A percentile compares a stretch with the other conserved stretches of the same genome.
Conservation (phyloP, 2,329 filamentous ascomycete species). For the Trichoderma gracile region DNA sequence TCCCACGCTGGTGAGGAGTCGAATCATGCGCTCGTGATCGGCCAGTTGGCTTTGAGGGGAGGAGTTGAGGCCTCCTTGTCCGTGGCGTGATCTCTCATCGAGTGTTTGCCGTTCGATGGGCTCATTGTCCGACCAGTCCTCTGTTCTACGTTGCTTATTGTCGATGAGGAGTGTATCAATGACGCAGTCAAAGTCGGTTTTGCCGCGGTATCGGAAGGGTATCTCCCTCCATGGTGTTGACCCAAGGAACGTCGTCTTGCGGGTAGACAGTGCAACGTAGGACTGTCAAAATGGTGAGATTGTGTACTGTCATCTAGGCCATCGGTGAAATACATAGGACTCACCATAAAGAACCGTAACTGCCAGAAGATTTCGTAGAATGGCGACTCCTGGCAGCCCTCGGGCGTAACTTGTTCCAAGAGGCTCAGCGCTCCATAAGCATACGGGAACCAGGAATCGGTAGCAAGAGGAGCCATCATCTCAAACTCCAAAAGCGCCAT, state of each 20-base stretch:
- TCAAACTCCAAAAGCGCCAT: conserved; percentile 22
- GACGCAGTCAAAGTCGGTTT: conserved; percentile 22
- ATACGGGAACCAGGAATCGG: conserved; percentile 18
- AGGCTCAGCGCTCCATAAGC: conserved; percentile 9
- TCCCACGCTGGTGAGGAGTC: neutral
- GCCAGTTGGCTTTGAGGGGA: neutral
- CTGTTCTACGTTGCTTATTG: neutral
- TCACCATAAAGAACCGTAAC: conserved; percentile 13
- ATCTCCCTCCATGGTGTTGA: conserved; percentile 8
- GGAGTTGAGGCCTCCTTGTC: neutral
- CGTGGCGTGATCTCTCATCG: neutral
- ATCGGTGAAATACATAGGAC: too few relatives aligned
- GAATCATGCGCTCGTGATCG: neutral
- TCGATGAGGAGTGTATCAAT: conserved; percentile 6
- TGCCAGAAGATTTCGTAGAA: conserved; percentile 25
- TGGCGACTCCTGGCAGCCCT: conserved; percentile 15
- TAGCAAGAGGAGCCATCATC: conserved; percentile 18
- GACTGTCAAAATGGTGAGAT: neutral
- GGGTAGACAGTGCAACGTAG: conserved; percentile 1
- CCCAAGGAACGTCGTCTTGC: conserved; percentile 1
- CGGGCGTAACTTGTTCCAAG: conserved; percentile 1
- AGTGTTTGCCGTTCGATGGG: neutral
- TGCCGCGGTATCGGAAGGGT: conserved; percentile 8
- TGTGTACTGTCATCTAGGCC: too few relatives aligned
- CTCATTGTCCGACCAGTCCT: too few relatives aligned